These are phyloP conservation scores for Vitis rupestris DNA, from an alignment of 164 flowering plant genomes.

Conservation along the genomic window DNA sequence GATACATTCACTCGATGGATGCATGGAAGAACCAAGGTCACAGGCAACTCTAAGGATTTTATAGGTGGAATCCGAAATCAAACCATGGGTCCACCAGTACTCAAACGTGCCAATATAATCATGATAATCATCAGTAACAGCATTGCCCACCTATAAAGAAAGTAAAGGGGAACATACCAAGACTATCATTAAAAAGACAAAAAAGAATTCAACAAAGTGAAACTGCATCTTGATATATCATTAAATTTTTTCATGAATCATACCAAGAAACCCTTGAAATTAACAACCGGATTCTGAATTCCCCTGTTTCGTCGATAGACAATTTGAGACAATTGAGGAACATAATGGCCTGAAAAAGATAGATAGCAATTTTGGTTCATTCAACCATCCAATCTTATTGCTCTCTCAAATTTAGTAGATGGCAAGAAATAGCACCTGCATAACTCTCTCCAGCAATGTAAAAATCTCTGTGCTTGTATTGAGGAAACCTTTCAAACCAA, in stretches of 20 bases:
- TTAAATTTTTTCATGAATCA: background rate
- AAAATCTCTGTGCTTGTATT: constrained; percentile 87
- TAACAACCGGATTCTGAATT: constrained; percentile 57
- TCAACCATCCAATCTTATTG: background rate
- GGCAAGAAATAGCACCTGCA: constrained; percentile 54
- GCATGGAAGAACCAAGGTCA: constrained; percentile 55
- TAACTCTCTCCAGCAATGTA: constrained; percentile 98
- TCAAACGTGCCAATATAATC: constrained; percentile 92
- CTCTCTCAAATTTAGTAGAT: background rate
- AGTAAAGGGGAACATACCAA: background rate
- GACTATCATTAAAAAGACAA: background rate
- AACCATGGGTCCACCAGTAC: constrained; percentile 97
- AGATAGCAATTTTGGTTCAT: background rate
- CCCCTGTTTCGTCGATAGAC: constrained; percentile 70
- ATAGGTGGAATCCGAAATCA: constrained; percentile 92
- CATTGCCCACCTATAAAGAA: constrained; percentile 83
- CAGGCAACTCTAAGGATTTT: constrained; percentile 45
- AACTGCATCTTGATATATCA: background rate
- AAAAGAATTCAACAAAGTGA: constrained; percentile 1
- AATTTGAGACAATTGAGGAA: constrained; percentile 86
- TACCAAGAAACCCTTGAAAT: constrained; percentile 94
- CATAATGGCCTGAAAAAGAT: constrained; percentile 81
- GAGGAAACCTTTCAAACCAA: constrained; percentile 95
- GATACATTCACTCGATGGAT: constrained; percentile 70
- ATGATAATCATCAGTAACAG: constrained; percentile 89